phyloP scores from a whole-genome alignment of 2,329 filamentous ascomycete genomes.

The Hymenoscyphus linearis region DNA sequence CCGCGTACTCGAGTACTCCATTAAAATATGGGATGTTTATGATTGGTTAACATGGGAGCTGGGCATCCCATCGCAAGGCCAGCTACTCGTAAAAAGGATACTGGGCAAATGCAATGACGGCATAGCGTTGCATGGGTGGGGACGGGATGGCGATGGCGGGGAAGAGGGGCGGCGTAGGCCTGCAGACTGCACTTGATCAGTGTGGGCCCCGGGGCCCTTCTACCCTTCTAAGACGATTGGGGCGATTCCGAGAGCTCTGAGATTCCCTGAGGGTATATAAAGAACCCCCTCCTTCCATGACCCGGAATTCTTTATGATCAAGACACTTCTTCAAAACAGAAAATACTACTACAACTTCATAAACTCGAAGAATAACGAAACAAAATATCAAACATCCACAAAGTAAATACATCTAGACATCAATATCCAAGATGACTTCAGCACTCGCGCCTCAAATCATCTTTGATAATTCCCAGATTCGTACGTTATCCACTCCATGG shows the following conservation, averaged over 20 bases:
- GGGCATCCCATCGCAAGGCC: not conserved
- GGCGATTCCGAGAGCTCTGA: not conserved
- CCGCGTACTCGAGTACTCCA: not conserved
- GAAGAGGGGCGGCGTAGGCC: not conserved
- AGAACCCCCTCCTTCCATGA: not conserved
- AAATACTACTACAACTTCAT: not conserved
- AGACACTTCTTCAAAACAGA: not conserved
- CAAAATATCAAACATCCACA: not conserved
- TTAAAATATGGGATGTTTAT: not conserved
- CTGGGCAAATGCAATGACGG: constrained; percentile 4
- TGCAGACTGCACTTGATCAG: not conserved
- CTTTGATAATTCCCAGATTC: not conserved
- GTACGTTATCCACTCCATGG: not conserved
- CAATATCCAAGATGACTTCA: not conserved
- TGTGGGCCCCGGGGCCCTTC: not conserved
- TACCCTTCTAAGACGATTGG: not conserved
- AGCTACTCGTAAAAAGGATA: not conserved
- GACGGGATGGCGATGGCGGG: not conserved
- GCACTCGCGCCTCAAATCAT: not conserved
- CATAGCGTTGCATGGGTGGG: not conserved
- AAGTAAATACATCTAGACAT: not conserved
- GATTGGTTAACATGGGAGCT: not conserved
- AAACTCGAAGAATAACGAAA: not conserved
- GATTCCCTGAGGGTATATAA: not conserved
- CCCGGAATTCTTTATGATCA: not conserved